Base-by-base conservation (phyloP, 352 stramenopile genomes). In the Phytophthora multivora region DNA sequence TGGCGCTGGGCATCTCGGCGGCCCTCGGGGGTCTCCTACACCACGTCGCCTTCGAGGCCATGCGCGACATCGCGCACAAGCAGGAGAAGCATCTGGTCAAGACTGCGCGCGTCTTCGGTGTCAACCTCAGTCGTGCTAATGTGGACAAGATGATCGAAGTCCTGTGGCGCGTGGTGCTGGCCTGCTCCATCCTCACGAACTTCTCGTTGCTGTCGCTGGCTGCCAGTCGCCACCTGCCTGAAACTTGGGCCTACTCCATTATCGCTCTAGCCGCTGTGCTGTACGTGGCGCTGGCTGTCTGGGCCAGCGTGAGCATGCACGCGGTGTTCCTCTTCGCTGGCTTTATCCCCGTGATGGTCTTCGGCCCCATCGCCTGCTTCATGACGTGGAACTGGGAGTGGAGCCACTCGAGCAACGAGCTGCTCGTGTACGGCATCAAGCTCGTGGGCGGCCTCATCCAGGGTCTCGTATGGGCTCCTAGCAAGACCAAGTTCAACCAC, bases 401-500 rank as follows among this genome's bases (percentile, higher is more conserved):
- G 83, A 79, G 84, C 64, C 82, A 86, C 66, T 78, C 84, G 39
- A 90, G 64, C 58, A 90, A 91, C 58, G 87, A 95, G 63, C 69
- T 95, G 49, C 73, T 95, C 35, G 80, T 95, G 40, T 93, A 94
- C 69, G 48, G 82, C 25, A 45, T 94, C 50, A 95, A 94, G 66
- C 77, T 95, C 33, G 69, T 78, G 42, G 81, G 84, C 33, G 87
- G 83, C 9, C 75, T 94, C 60, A 81, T 94, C 54, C 87, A 95
- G 71, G 85, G 81, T 3, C 77, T 93, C 35, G 84, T 93, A 21
- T 88, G 88, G 68, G 87, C 80, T 47, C 87, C 87, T 23, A 90
- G 76, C 75, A 88, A 89, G 63, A 73, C 88, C 69, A 83, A 85
- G 59, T 95, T 95, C 68, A 95, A 95, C 82, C 87, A 95, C 78